Base-by-base conservation (phyloP, 148 eudicot genomes). In the Rhododendron kiyosumense region DNA sequence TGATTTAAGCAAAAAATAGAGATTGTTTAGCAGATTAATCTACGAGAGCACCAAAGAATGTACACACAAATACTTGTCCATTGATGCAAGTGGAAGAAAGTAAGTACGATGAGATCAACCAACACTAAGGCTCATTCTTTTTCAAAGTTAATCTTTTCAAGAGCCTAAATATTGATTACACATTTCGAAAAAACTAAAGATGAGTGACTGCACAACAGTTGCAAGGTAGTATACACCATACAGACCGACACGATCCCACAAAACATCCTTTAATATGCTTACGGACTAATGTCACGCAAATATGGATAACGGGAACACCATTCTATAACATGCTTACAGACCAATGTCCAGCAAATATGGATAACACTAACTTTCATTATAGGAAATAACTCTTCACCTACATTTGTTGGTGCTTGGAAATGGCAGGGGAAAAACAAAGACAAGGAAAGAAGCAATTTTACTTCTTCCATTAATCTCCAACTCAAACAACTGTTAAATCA, bases 1-100 rank as follows among this genome's bases (percentile, higher is more conserved):
- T 38, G 41, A 61, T 61, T 61, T 17, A 61, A 82, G 79, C 59
- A 46, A 48, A 87, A 76, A 57, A 20, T 18, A 81, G 20, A 52
- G 45, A 32, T 81, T 10, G 24, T 81, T 54, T 81, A 81, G 45
- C 54, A 36, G 63, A 36, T 57, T 8, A 81, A 17, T 20, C 9
- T 20, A 20, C 3, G 48, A 82, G 34, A 24, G 49, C 52, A 36
- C 32, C 17, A 61, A 61, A 26, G 51, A 61, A 81, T 54, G 22
- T 30, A 13, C 18, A 18, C 18, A 52, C 57, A 52, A 24, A n/a
- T 67, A 24, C 15, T 18, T 18, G 49, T 32, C 1, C 26, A 74
- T 32, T 13, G 43, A 84, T 78, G 63, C 59, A 85, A 65, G 41
- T 78, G 63, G 30, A 77, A 85, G 86, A 28, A 14, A 65, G 65